phyloP scores from a whole-genome alignment of 164 flowering plant genomes.

The Chimonanthus salicifolius region DNA sequence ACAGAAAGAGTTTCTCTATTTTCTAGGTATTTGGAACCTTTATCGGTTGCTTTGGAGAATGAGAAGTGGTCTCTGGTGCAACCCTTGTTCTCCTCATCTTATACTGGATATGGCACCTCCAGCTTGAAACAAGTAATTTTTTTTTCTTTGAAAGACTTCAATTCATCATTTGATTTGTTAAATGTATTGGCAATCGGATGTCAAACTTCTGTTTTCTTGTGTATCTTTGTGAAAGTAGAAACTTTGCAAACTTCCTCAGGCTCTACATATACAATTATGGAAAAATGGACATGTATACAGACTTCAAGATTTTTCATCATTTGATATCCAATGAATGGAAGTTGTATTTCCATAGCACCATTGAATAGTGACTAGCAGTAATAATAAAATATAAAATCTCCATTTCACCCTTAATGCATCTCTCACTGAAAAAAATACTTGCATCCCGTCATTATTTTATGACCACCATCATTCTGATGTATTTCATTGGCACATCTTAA shows the following conservation, averaged over 20 bases:
- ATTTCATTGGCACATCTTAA: not conserved
- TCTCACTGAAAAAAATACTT: too few species aligned
- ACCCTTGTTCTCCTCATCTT: slow-evolving; percentile 82
- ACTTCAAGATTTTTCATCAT: not conserved
- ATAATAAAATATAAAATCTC: too few species aligned
- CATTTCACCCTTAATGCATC: too few species aligned
- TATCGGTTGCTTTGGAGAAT: slow-evolving; percentile 82
- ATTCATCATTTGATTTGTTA: too few species aligned
- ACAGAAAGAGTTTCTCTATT: not conserved
- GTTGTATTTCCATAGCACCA: not conserved
- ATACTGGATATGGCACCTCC: slow-evolving; percentile 86
- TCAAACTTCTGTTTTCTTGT: not conserved
- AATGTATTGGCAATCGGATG: not conserved
- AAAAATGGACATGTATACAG: not conserved
- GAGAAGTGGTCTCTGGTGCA: slow-evolving; percentile 98
- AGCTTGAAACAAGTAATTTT: slow-evolving; percentile 81
- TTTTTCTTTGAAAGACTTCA: not conserved
- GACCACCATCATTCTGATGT: not conserved
- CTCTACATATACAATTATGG: not conserved
- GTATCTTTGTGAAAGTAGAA: not conserved
- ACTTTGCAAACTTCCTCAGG: not conserved
- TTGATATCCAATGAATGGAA: not conserved
- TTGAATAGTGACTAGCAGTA: too few species aligned
- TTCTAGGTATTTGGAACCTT: slow-evolving; percentile 82
- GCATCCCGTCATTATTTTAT: too few species aligned